Percentiles rank a stretch among this genome's conserved stretches.
These are phyloP conservation scores for Trichaptum fuscoviolaceum DNA, from an alignment of 768 basidiomycete genomes.

Conservation along the genomic window DNA sequence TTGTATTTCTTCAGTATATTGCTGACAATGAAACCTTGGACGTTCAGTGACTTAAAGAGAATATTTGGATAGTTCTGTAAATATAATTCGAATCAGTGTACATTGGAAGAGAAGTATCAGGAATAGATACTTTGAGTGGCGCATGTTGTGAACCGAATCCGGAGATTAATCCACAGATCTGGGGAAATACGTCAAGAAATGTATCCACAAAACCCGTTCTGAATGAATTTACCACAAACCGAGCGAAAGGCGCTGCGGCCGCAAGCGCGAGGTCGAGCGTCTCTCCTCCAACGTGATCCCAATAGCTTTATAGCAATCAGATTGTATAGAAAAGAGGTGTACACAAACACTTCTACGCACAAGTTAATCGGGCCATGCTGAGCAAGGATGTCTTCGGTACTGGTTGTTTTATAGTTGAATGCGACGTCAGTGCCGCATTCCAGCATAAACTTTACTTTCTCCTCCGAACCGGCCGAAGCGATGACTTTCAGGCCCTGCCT, in stretches of 20 bases:
- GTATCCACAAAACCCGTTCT: not conserved
- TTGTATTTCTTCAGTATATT: conserved; percentile 19
- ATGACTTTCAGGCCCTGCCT: conserved; percentile 53
- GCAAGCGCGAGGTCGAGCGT: conserved; percentile 25
- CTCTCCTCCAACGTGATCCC: conserved; percentile 29
- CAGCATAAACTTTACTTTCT: conserved; percentile 59
- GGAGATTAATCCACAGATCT: not conserved
- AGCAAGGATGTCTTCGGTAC: conserved; percentile 44
- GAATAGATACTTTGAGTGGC: not conserved
- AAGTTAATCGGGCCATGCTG: conserved; percentile 55
- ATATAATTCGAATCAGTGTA: too few species aligned
- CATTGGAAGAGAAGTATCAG: too few species aligned
- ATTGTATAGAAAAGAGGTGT: not conserved
- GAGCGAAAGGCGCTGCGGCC: conserved; percentile 11
- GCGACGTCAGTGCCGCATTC: conserved; percentile 62
- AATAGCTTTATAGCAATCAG: conserved; percentile 18
- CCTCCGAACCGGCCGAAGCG: conserved; percentile 66
- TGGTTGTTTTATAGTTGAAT: conserved; percentile 69
- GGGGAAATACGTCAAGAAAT: not conserved
- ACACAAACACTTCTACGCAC: conserved; percentile 22
- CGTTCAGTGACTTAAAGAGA: conserved; percentile 21
- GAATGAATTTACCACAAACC: conserved; percentile 19
- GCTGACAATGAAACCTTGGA: conserved; percentile 27
- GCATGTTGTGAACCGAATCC: not conserved
- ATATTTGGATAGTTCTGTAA: conserved; percentile 21